A percentile compares a stretch with the other conserved stretches of the same genome.
phyloP scores from a whole-genome alignment of 805 yeast species.

The Zygosaccharomyces bailii region DNA sequence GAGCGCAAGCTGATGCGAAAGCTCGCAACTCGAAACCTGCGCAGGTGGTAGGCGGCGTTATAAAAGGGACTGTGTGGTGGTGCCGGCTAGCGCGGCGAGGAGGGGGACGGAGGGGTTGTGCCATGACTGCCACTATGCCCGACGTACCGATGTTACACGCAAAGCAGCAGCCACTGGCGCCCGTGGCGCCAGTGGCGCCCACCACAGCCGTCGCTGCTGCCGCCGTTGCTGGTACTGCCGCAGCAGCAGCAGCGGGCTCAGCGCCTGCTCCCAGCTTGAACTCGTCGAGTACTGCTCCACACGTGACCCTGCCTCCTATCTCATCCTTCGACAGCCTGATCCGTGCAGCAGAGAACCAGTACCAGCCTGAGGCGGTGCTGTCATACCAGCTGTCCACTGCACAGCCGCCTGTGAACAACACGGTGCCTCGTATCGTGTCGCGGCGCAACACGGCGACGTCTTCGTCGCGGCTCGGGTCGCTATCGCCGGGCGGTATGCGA shows the following conservation, averaged over 20 bases:
- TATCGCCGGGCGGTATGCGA: slow-evolving; percentile 16
- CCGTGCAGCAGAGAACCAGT: slow-evolving; percentile 30
- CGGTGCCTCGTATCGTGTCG: slow-evolving; percentile 28
- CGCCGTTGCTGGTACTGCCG: neutral
- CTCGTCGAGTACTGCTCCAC: slow-evolving; percentile 1
- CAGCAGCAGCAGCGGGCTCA: neutral
- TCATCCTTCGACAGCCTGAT: slow-evolving; percentile 33
- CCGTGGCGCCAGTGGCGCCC: neutral
- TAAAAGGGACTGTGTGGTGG: neutral
- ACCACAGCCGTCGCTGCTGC: neutral
- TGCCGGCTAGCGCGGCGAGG: neutral
- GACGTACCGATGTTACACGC: neutral
- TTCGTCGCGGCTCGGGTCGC: slow-evolving; percentile 19
- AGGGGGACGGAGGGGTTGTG: neutral
- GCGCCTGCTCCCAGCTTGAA: neutral
- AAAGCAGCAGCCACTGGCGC: neutral
- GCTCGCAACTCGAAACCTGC: slow-evolving; percentile 1
- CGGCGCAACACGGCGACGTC: slow-evolving; percentile 18
- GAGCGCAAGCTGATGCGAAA: neutral
- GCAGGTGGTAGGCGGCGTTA: neutral
- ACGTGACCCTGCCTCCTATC: slow-evolving; percentile 28
- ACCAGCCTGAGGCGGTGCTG: slow-evolving; percentile 11
- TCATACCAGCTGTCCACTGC: slow-evolving; percentile 16
- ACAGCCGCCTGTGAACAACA: slow-evolving; percentile 14
- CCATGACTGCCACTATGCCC: neutral